Percentiles rank a stretch among this genome's conserved stretches.
phyloP scores from a whole-genome alignment of 306 rosid genomes.

The Geum urbanum region DNA sequence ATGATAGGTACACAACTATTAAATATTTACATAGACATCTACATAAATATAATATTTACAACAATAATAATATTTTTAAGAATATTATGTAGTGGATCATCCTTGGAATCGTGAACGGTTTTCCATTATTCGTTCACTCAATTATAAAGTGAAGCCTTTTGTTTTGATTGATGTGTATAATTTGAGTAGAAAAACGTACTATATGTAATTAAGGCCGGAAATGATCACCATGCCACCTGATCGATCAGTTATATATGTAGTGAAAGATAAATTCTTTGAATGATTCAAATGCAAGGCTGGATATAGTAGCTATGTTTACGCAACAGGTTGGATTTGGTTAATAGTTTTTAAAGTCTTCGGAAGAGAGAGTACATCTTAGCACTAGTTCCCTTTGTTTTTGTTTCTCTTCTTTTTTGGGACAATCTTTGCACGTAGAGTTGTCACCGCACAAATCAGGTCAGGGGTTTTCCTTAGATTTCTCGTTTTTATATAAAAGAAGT shows the following conservation, averaged over 20 bases:
- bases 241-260: too few relatives aligned
- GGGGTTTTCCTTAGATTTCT: conserved; percentile 9
- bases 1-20: too few relatives aligned
- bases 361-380: neutral
- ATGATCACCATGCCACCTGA: too few relatives aligned
- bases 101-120: neutral
- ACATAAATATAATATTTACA: too few relatives aligned
- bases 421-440: too few relatives aligned
- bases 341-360: neutral
- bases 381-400: neutral
- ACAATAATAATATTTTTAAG: too few relatives aligned
- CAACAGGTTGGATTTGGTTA: neutral
- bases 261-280: neutral
- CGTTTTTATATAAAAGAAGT: conserved; percentile 6
- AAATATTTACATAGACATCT: too few relatives aligned
- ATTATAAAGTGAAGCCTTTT: neutral
- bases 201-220: too few relatives aligned
- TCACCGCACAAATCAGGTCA: neutral
- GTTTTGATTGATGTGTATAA: conserved; percentile 6
- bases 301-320: neutral
- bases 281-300: neutral
- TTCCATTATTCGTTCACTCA: neutral
- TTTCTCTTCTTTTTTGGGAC: too few relatives aligned
- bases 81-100: neutral
- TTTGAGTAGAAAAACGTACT: neutral